phyloP scores from a whole-genome alignment of 2,329 filamentous ascomycete species.

The Aspergillus arachidicola region DNA sequence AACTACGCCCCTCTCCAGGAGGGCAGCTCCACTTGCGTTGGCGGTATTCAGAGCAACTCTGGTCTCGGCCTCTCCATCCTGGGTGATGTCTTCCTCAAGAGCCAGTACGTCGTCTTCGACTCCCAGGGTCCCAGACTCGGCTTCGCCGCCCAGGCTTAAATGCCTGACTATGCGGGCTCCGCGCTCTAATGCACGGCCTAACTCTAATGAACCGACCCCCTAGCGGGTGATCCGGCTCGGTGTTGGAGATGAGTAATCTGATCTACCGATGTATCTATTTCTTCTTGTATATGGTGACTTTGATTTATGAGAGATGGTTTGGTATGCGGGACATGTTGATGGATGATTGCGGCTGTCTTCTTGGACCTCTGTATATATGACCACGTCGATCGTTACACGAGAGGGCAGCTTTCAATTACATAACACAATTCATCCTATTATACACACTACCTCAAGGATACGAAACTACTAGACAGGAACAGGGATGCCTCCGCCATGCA shows the following conservation, averaged over 20 bases:
- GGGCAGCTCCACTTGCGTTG: slow-evolving; percentile 63
- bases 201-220: background rate
- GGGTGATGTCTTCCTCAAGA: slow-evolving; percentile 79
- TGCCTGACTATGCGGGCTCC: background rate
- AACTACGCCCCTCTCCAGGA: slow-evolving; percentile 53
- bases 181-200: background rate
- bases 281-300: background rate
- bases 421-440: background rate
- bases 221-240: background rate
- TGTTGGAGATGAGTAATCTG: background rate
- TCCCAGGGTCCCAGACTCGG: slow-evolving; percentile 51
- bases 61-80: slow-evolving; percentile 69
- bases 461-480: background rate
- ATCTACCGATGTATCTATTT: background rate
- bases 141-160: slow-evolving; percentile 47
- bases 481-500: background rate
- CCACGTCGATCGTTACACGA: background rate
- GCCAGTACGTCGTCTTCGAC: slow-evolving; percentile 74
- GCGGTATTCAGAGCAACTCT: slow-evolving; percentile 69
- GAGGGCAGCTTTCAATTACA: background rate
- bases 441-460: background rate
- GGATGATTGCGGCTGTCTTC: background rate
- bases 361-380: slow-evolving; percentile 2
- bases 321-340: background rate
- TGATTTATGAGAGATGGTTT: background rate